Conservation (phyloP, 148 eudicot species). For the Diospyros kaki region DNA sequence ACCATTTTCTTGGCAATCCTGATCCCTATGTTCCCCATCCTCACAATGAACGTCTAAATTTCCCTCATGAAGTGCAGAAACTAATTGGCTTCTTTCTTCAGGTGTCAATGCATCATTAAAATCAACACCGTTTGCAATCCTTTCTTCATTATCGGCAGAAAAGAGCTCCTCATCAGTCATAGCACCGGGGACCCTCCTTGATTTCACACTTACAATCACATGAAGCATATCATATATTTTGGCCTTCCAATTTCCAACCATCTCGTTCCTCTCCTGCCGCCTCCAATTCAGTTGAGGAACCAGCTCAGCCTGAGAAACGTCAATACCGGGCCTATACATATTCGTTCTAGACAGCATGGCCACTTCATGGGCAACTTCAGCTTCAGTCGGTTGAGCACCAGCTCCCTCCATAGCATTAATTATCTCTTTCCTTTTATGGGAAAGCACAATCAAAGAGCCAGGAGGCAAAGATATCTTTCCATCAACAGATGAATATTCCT, state of each 20-base stretch:
- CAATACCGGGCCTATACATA: constrained; percentile 95
- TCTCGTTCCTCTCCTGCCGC: constrained; percentile 82
- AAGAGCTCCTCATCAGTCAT: constrained; percentile 94
- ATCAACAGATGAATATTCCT: constrained; percentile 64
- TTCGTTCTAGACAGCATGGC: constrained; percentile 86
- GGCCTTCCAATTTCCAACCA: constrained; percentile 88
- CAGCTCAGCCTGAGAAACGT: constrained; percentile 93
- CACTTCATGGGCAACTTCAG: constrained; percentile 90
- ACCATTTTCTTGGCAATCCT: constrained; percentile 39
- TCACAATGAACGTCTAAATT: constrained; percentile 52
- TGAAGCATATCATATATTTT: constrained; percentile 92
- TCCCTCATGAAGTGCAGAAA: constrained; percentile 77
- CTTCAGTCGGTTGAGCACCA: constrained; percentile 79
- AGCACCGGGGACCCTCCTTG: constrained; percentile 92
- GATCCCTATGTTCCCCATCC: constrained; percentile 49
- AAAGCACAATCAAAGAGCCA: constrained; percentile 76
- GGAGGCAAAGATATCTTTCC: constrained; percentile 60
- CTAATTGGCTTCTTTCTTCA: constrained; percentile 75
- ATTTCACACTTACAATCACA: constrained; percentile 87
- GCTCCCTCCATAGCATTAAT: constrained; percentile 91
- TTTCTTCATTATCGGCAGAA: constrained; percentile 58
- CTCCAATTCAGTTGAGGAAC: constrained; percentile 84
- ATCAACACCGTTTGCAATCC: constrained; percentile 54
- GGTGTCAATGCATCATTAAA: constrained; percentile 74
- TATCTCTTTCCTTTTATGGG: constrained; percentile 80